phyloP scores from a whole-genome alignment of 495 filamentous ascomycete species.

The Talaromyces ruber region DNA sequence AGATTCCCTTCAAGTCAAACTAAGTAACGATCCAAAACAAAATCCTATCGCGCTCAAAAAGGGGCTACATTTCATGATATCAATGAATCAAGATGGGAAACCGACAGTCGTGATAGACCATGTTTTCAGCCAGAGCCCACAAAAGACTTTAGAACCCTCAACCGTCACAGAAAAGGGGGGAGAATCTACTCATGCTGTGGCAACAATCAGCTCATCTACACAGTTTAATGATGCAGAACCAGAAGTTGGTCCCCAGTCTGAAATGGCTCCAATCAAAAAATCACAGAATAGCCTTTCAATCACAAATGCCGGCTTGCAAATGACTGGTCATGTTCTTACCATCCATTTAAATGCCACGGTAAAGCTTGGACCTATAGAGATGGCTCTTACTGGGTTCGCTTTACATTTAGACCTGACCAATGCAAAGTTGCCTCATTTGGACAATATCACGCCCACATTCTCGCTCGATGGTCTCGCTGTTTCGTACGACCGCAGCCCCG shows the following conservation, averaged over 20 bases:
- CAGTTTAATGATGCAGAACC: not conserved
- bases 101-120: constrained; percentile 21
- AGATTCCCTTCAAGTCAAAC: constrained; percentile 8
- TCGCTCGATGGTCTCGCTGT: constrained; percentile 27
- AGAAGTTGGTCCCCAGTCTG: constrained; percentile 1
- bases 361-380: constrained; percentile 27
- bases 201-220: not conserved
- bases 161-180: not conserved
- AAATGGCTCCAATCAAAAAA: constrained; percentile 17
- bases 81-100: constrained; percentile 7
- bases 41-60: constrained; percentile 12
- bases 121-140: constrained; percentile 10
- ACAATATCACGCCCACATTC: constrained; percentile 7
- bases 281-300: constrained; percentile 11
- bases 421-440: not conserved
- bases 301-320: constrained; percentile 27
- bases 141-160: not conserved
- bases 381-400: constrained; percentile 28
- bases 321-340: constrained; percentile 13
- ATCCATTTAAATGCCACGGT: constrained; percentile 28
- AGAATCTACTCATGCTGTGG: not conserved
- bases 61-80: constrained; percentile 23
- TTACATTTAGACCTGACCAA: constrained; percentile 8
- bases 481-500: constrained; percentile 26
- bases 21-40: constrained; percentile 1